Evolutionary conservation across 306 rosid genomes (phyloP).

Genomic region (Cucurbita moschata): DNA sequence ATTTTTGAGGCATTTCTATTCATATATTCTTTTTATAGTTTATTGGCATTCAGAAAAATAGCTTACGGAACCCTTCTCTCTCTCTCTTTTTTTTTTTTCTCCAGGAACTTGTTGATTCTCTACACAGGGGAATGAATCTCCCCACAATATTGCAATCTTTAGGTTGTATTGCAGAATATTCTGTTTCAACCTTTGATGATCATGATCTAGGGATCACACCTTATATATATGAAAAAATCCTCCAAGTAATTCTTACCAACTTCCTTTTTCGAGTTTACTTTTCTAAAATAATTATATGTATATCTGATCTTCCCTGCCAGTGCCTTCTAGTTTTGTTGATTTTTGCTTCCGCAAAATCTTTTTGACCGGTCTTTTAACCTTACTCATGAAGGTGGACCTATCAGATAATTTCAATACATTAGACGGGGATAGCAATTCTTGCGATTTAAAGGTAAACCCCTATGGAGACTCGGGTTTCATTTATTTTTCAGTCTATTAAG

Average conservation of each 20-base stretch:
- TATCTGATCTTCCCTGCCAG: slow-evolving; percentile 11
- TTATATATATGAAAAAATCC: slow-evolving; percentile 39
- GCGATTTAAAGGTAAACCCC: slow-evolving; percentile 63
- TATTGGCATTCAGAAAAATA: background rate
- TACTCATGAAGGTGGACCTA: slow-evolving; percentile 38
- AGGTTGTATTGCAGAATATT: slow-evolving; percentile 68
- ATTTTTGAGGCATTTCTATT: background rate
- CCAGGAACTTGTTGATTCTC: slow-evolving; percentile 52
- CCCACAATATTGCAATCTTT: slow-evolving; percentile 82
- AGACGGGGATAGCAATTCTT: slow-evolving; percentile 25
- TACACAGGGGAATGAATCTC: slow-evolving; percentile 37
- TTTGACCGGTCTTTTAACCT: slow-evolving; percentile 3
- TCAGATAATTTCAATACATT: slow-evolving; percentile 18
- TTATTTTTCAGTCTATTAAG: background rate
- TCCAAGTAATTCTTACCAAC: slow-evolving; percentile 44
- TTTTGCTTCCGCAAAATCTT: background rate
- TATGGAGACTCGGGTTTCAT: background rate
- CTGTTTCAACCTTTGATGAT: slow-evolving; percentile 50
- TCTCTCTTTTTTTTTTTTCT: background rate
- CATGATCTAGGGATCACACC: slow-evolving; percentile 43
- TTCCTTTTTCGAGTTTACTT: background rate
- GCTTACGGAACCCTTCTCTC: background rate
- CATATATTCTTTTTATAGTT: background rate
- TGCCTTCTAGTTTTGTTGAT: background rate
- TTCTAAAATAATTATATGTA: background rate